These are phyloP conservation scores for Blastomyces silverae DNA, from an alignment of 2,329 filamentous ascomycete genomes.

Conservation along the genomic window DNA sequence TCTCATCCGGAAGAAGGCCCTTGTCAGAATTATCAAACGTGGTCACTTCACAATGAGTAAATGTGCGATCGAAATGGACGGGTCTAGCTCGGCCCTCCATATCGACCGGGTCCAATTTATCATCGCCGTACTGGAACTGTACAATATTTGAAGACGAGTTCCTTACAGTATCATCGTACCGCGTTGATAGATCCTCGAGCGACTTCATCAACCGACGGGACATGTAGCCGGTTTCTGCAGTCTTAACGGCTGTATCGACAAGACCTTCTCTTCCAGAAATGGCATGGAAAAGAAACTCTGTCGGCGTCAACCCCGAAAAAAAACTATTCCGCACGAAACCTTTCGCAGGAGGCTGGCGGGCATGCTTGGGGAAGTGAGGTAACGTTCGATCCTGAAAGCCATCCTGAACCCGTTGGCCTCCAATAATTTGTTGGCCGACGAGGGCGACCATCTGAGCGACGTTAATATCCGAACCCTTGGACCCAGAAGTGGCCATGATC, in stretches of 20 bases:
- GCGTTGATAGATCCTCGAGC: constrained; percentile 83
- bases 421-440: constrained; percentile 97
- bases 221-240: constrained; percentile 98
- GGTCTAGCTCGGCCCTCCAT: constrained; percentile 95
- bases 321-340: constrained; percentile 97
- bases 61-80: constrained; percentile 86
- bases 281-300: constrained; percentile 95
- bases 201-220: constrained; percentile 97
- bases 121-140: constrained; percentile 95
- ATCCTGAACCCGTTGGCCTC: constrained; percentile 82
- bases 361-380: constrained; percentile 91
- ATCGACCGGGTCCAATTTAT: constrained; percentile 90
- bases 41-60: constrained; percentile 66
- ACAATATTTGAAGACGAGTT: constrained; percentile 84
- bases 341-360: constrained; percentile 85
- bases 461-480: constrained; percentile 95
- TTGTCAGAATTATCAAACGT: constrained; percentile 74
- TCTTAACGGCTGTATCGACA: constrained; percentile 98
- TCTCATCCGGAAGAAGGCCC: constrained; percentile 66
- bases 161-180: constrained; percentile 90
- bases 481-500: constrained; percentile 95
- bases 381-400: constrained; percentile 94
- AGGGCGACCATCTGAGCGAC: constrained; percentile 98
- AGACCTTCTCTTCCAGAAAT: constrained; percentile 98
- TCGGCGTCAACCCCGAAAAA: constrained; percentile 82